Base-by-base conservation (phyloP, 306 rosid genomes). In the Castanea mollissima region DNA sequence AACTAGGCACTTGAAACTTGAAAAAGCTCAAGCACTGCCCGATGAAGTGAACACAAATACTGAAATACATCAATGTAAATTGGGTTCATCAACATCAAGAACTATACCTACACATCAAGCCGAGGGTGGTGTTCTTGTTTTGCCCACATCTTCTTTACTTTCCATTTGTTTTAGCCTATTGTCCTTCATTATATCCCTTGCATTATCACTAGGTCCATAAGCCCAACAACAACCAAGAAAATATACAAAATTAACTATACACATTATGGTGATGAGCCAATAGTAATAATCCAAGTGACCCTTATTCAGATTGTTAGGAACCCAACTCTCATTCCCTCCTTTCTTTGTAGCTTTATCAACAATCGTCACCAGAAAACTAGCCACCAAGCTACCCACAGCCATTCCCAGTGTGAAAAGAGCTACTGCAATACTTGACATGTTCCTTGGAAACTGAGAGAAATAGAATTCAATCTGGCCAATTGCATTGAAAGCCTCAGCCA, bases 371-470 rank as follows among this genome's bases (percentile, higher is more conserved):
- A 83, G 8, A 11, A 49, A 13, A 81, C 79, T 70, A 18, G 77
- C 79, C 20, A 83, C 74, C 27, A 76, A 31, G 65, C 51, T 76
- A 58, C 77, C 67, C 55, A 76, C 82, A 20, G 87, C 86, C 57
- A 78, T 65, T 29, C 64, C 87, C 5, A 88, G 60, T 1, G 84
- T 55, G 80, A 78, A 78, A 32, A 88, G 59, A 63, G 89, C 81
- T 84, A 88, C 58, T 57, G 86, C 91, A 29, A 83, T 59, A 70
- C 89, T 88, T 1, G 91, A 76, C 89, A 85, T 88, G 69, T 44
- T 80, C 72, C 85, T 88, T 0, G 91, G 81, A 52, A 83, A 65
- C 69, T 74, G 76, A 21, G 69, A 34, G 82, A 80, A 85, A 76
- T 67, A 83, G 71, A 83, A 85, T 85, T 88, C 91, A 60, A 83